These are phyloP conservation scores for Chaetomium cochliodes DNA, from an alignment of 495 filamentous ascomycete species.

Conservation along the genomic window DNA sequence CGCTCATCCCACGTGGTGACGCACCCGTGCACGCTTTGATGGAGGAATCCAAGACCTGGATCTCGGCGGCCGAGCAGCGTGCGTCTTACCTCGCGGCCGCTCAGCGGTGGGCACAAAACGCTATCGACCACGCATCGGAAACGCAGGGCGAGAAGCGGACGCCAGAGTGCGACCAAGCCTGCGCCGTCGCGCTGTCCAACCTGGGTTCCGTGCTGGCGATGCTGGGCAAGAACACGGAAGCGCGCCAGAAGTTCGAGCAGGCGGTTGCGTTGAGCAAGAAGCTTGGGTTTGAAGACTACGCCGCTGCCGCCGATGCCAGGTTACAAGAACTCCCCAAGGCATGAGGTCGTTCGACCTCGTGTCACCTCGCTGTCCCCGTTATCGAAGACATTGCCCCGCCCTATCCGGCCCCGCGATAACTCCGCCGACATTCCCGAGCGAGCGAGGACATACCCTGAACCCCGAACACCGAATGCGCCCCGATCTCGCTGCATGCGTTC, in stretches of 20 bases:
- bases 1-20: slow-evolving; percentile 40
- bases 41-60: slow-evolving; percentile 28
- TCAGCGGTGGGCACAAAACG: slow-evolving; percentile 70
- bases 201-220: slow-evolving; percentile 78
- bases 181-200: slow-evolving; percentile 80
- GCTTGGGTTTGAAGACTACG: slow-evolving; percentile 63
- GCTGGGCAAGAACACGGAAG: slow-evolving; percentile 62
- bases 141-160: slow-evolving; percentile 56
- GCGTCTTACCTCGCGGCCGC: slow-evolving; percentile 60
- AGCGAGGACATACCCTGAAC: not conserved
- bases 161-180: slow-evolving; percentile 81
- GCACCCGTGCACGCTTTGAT: slow-evolving; percentile 36
- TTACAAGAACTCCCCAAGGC: slow-evolving; percentile 41
- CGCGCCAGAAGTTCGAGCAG: slow-evolving; percentile 61
- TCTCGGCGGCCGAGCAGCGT: slow-evolving; percentile 43
- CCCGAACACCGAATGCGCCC: not conserved
- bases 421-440: not conserved
- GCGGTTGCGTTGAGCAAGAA: slow-evolving; percentile 61
- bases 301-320: slow-evolving; percentile 57
- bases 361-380: slow-evolving; percentile 33
- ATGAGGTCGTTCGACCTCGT: slow-evolving; percentile 37
- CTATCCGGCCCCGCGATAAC: not conserved
- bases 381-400: not conserved
- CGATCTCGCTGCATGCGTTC: not conserved
- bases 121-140: slow-evolving; percentile 58